Evolutionary conservation across 2,329 filamentous ascomycete genomes (phyloP), one percentile per base, ranked within the genome.

Genomic region (Exophiala xenobiotica): DNA sequence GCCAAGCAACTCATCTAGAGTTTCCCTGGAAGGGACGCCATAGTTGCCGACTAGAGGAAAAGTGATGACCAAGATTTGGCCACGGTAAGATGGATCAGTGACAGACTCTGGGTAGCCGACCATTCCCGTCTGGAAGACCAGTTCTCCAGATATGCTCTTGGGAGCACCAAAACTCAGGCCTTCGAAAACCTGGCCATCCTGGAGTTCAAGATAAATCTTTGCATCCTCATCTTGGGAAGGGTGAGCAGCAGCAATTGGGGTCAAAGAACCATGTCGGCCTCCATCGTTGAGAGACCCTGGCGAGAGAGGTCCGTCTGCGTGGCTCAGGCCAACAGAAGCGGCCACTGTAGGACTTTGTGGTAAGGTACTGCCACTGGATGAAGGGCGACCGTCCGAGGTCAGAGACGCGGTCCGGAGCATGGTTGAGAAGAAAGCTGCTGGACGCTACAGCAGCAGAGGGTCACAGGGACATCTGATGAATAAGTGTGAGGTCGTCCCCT

Each of bases 51-150:
- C 87, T 31, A 97, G 79, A 53, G 92, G 93, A 71, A 96, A 96
- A 47, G 92, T 99, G 66, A 97, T 85, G 72, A 97, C 91, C 63
- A 99, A 81, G 64, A 99, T 96, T 76, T 99, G 92, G 62, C 93
- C 88, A 61, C 87, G 86, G 76, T 92, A 92, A 16, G 88, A 92
- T 46, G 88, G 88, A 65, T 92, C 88, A 65, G 88, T 91, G 79
- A 92, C 85, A 41, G 87, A 95, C 78, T 99, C 93, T 35, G 93
- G 91, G 70, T 99, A 99, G 67, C 93, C 93, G 64, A 97, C 93
- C 91, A 97, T 96, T 73, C 93, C 93, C 52, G 93, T 99, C 80
- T 97, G 92, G 78, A 99, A 99, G 74, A 99, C 93, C 70, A 99
- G 80, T 79, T 99, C 93, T 71, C 93, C 93, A 61, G 92, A 88